Base-by-base conservation (phyloP, 1,284 basidiomycete species). In the Trametes hirsuta region DNA sequence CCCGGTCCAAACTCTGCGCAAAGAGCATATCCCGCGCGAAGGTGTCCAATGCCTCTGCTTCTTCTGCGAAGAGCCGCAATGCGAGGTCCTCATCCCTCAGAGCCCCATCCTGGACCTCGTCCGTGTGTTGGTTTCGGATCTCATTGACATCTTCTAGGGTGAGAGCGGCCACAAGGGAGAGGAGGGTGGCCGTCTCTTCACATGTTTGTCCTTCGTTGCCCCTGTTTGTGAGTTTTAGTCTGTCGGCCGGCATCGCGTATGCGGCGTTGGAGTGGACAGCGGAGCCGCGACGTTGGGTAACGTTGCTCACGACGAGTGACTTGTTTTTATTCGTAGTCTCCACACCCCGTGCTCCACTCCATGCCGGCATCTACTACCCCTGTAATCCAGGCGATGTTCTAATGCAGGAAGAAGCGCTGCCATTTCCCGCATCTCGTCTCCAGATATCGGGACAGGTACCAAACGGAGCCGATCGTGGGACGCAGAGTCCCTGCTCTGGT, bases 31-130 rank as follows among this genome's bases (percentile, higher is more conserved):
- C 81, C 4, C 67, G 60, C 34, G 77, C 65, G n/a, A 67, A 46
- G 0, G 61, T 67, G 10, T 82, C 67, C 30, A 76, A 66, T 2
- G 68, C 67, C 5, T 71, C 62, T 4, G 81, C 66, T 37, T 78
- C 75, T 18, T 80, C 75, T 1, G 73, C 75, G 58, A 82, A 83
- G 0, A 81, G 54, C 44, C 76, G 70, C 12, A 83, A 69, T 0
- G 85, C 85, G n/a, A 78, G 63, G 51, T 83, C 80, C 53, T 81
- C 78, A 64, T 86, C 84, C 0, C 76, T 71, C 2, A 70, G 65
- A 1, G 71, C 65, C 0, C 64, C 64, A 37, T 68, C 70, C 24
- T 70, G 72, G 1, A 63, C 65, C 64, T 82, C 81, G n/a, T 78
- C 79, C 62, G 82, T 82, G 1, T 71, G 68, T 0, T 66, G 51